phyloP scores from a whole-genome alignment of 306 rosid genomes.

The Fragaria ananassa region DNA sequence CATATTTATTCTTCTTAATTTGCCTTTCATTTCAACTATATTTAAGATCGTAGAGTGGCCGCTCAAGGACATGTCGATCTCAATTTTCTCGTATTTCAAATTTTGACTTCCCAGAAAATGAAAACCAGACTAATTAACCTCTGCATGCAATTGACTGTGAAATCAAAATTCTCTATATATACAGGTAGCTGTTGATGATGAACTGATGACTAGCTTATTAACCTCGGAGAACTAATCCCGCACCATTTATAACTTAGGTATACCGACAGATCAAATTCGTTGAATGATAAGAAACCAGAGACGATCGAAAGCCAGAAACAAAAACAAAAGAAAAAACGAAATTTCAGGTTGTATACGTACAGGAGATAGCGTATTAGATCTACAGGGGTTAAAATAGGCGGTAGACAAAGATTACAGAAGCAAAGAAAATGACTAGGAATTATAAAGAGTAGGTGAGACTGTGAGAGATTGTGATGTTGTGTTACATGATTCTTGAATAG shows the following conservation, averaged over 20 bases:
- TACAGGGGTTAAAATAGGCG: neutral
- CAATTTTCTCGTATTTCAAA: neutral
- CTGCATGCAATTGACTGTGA: neutral
- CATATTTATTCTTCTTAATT: neutral
- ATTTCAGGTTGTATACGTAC: no score
- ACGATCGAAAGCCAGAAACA: neutral
- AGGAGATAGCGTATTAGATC: neutral
- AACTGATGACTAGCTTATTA: neutral
- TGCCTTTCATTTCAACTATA: neutral
- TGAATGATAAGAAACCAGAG: neutral
- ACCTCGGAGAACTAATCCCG: neutral
- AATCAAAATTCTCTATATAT: neutral
- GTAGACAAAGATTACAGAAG: neutral
- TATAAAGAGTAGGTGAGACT: slow-evolving; percentile 23
- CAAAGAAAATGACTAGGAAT: neutral
- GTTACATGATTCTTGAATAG: slow-evolving; percentile 29
- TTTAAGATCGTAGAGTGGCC: neutral
- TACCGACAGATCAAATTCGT: neutral
- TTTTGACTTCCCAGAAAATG: neutral
- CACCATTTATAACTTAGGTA: neutral
- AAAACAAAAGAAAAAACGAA: neutral
- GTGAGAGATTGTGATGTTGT: slow-evolving; percentile 24
- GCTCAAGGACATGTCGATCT: slow-evolving; percentile 1
- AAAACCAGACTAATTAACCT: neutral
- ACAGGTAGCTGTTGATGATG: neutral